Evolutionary conservation across 2,329 filamentous ascomycete genomes (phyloP), one percentile per base, ranked within the genome.

Genomic region (Colletotrichum sp.): DNA sequence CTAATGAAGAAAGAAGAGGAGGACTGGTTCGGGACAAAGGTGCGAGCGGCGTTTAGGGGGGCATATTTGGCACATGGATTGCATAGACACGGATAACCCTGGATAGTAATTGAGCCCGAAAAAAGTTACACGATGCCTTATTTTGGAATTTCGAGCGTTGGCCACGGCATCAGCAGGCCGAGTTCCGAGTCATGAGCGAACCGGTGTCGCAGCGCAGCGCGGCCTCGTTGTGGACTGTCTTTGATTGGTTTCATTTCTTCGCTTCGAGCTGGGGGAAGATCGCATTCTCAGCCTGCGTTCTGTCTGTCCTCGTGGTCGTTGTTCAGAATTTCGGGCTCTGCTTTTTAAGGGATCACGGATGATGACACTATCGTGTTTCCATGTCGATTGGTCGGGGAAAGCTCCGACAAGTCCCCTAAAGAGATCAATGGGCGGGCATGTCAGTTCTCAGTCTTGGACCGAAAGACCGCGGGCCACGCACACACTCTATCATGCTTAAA

Each of bases 51-150:
- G 73, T 75, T 72, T 30, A 60, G 18, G 65, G 56, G 55, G 22
- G 58, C 52, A 34, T 52, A 32, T 71, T 66, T 22, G 60, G 67
- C 39, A 73, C 36, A 56, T 67, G 62, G 61, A 64, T 48, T 68
- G 70, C 34, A 64, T 60, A 73, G 70, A 75, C 70, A 75, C 64
- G 70, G 70, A 73, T 68, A 39, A 73, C 64, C 73, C 73, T 69
- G 58, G 58, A 64, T 73, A 52, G 58, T 73, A 52, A 71, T 72
- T 55, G 39, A 72, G 18, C 32, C 9, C 16, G 18, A 32, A 8
- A 64, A 66, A 66, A 61, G 52, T 74, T 39, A 8, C 62, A 60
- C 43, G n/a, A 27, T 43, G 71, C 25, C 43, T 55, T 58, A 36
- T 60, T 36, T 39, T 55, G 56, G 34, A 15, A 34, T 12, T 3